A percentile compares a stretch with the other conserved stretches of the same genome.
phyloP scores from a whole-genome alignment of 2,329 filamentous ascomycete genomes.

The Xenoacremonium recifei region DNA sequence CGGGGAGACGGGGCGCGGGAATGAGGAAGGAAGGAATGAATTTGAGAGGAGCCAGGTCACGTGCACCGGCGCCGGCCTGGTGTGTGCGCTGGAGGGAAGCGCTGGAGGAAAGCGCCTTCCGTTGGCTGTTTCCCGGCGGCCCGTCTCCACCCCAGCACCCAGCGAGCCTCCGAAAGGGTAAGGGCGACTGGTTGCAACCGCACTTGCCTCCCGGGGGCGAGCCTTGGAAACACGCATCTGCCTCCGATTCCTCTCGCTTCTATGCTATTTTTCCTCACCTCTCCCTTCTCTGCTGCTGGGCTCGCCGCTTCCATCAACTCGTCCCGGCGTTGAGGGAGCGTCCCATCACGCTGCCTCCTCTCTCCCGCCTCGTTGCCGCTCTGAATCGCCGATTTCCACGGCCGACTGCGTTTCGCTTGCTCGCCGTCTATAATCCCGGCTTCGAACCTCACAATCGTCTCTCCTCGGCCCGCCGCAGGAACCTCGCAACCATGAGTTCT shows the following conservation, averaged over 20 bases:
- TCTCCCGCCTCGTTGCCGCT: background rate
- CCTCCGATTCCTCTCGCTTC: slow-evolving; percentile 22
- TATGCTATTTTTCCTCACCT: slow-evolving; percentile 16
- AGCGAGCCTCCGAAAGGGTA: slow-evolving; percentile 3
- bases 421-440: slow-evolving; percentile 25
- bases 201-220: slow-evolving; percentile 19
- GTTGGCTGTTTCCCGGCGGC: too few relatives aligned
- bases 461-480: slow-evolving; percentile 22
- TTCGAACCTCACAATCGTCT: slow-evolving; percentile 27
- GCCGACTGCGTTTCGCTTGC: slow-evolving; percentile 5
- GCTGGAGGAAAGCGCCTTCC: too few relatives aligned
- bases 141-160: too few relatives aligned
- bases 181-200: slow-evolving; percentile 14
- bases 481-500: slow-evolving; percentile 45
- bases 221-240: slow-evolving; percentile 18
- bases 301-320: slow-evolving; percentile 33
- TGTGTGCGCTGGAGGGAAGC: too few relatives aligned
- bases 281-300: slow-evolving; percentile 15
- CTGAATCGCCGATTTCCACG: background rate
- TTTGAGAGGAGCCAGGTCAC: slow-evolving; percentile 20
- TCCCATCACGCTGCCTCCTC: background rate
- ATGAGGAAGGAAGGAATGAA: background rate
- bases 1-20: too few relatives aligned
- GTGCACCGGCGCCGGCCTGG: slow-evolving; percentile 22
- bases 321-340: slow-evolving; percentile 33